Conservation (phyloP, 2,329 filamentous ascomycete species). For the Arthrobotrys musiformis region DNA sequence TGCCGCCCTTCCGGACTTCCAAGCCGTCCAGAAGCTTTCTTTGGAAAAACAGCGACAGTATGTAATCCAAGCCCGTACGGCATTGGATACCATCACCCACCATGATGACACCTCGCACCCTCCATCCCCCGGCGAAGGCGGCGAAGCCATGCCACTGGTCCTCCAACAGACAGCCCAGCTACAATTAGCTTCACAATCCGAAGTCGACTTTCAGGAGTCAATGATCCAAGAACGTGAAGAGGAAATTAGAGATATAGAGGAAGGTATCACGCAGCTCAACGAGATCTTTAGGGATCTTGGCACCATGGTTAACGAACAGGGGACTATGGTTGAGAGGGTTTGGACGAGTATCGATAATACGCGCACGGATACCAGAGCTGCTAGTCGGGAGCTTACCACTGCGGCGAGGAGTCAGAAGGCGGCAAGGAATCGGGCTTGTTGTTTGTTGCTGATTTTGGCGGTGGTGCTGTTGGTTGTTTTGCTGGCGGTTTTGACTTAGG, state of each 20-base stretch:
- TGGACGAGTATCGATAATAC: conserved; percentile 87
- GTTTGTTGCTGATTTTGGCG: conserved; percentile 84
- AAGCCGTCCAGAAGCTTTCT: conserved; percentile 86
- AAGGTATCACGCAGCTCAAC: conserved; percentile 93
- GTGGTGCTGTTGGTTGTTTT: conserved; percentile 91
- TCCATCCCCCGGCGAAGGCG: conserved; percentile 56
- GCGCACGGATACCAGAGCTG: conserved; percentile 81
- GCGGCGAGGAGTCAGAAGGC: conserved; percentile 95
- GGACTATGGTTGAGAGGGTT: conserved; percentile 86
- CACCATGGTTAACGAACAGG: conserved; percentile 94
- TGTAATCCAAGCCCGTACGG: conserved; percentile 81
- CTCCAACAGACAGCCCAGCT: conserved; percentile 75
- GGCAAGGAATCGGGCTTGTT: conserved; percentile 93
- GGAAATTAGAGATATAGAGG: conserved; percentile 97
- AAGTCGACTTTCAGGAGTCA: conserved; percentile 97
- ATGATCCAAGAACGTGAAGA: conserved; percentile 95
- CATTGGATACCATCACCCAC: conserved; percentile 64
- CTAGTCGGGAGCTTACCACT: conserved; percentile 83
- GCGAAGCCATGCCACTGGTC: conserved; percentile 62
- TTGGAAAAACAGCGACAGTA: conserved; percentile 93
- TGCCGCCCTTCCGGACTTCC: conserved; percentile 87
- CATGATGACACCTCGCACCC: conserved; percentile 57
- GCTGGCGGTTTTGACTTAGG: conserved; percentile 72
- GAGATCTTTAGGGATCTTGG: conserved; percentile 98
- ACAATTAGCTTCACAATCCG: conserved; percentile 86